phyloP scores from a whole-genome alignment of 805 yeast species.

The Teunomyces cretensis region DNA sequence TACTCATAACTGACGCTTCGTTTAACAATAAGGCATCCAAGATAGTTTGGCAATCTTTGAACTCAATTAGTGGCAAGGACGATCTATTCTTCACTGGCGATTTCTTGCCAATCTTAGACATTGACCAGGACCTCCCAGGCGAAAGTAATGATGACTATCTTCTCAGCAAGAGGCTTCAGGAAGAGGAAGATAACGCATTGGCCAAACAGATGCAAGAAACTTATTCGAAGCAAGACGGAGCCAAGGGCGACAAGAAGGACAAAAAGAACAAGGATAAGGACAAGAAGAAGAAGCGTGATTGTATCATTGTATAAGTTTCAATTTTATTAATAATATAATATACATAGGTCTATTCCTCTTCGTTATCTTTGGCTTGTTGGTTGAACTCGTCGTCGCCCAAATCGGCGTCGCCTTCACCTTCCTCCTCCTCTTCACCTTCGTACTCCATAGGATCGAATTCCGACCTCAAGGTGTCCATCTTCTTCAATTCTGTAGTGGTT shows the following conservation, averaged over 20 bases:
- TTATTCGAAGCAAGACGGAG: constrained; percentile 17
- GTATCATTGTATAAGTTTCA: constrained; percentile 20
- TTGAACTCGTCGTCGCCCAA: constrained; percentile 11
- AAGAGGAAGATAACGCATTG: constrained; percentile 53
- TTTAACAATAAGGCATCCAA: constrained; percentile 37
- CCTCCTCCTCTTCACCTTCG: constrained; percentile 59
- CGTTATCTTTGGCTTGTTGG: neutral
- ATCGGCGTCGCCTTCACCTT: constrained; percentile 31
- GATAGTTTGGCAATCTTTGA: constrained; percentile 83
- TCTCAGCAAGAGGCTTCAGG: constrained; percentile 51
- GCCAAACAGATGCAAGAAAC: constrained; percentile 46
- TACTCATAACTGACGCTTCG: constrained; percentile 75
- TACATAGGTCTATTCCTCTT: constrained; percentile 1
- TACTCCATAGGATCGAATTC: constrained; percentile 78
- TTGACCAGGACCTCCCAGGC: constrained; percentile 11
- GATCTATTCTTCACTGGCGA: constrained; percentile 69
- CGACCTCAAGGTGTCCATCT: constrained; percentile 67
- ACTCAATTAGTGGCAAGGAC: constrained; percentile 63
- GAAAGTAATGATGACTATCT: constrained; percentile 22
- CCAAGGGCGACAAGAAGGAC: constrained; percentile 1
- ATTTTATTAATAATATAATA: neutral
- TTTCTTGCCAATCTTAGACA: constrained; percentile 49
- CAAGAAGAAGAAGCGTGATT: constrained; percentile 17
- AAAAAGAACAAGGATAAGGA: constrained; percentile 6
- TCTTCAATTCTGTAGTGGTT: constrained; percentile 63